Conservation (phyloP, 306 rosid genomes). For the Corylus heterophylla region DNA sequence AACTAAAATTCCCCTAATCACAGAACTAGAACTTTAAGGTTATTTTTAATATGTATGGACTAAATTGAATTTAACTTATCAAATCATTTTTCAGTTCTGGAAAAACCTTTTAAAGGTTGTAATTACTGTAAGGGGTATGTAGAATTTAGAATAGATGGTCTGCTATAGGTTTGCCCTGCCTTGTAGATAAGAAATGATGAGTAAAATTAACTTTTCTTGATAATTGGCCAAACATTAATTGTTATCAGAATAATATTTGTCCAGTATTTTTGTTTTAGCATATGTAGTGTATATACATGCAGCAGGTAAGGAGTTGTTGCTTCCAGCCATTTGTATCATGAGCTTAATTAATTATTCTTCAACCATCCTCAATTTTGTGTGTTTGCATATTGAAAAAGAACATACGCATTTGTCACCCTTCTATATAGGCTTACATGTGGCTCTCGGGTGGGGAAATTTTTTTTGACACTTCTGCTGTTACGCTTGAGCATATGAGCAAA, state of each 20-base stretch:
- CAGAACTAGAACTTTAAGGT: not conserved
- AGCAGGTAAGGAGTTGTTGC: not conserved
- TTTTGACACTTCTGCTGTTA: not conserved
- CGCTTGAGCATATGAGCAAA: not conserved
- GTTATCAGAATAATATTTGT: not conserved
- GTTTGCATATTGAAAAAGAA: not conserved
- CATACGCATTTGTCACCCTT: not conserved
- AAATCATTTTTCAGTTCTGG: not conserved
- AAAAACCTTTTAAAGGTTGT: not conserved
- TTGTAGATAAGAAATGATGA: not conserved
- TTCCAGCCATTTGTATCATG: not conserved
- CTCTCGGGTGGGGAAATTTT: not conserved
- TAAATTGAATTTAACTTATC: not conserved
- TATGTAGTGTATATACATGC: not conserved
- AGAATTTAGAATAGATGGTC: not conserved
- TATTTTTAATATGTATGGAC: not conserved
- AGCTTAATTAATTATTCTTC: not conserved
- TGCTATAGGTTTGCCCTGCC: not conserved
- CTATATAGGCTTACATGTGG: not conserved
- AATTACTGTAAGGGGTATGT: not conserved
- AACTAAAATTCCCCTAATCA: not conserved
- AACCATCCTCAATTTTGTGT: not conserved
- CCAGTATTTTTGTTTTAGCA: not conserved
- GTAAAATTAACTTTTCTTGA: not conserved
- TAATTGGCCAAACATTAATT: not conserved